Evolutionary conservation across 75 land plant genomes (phyloP).

Genomic region (Gnetum montanum): DNA sequence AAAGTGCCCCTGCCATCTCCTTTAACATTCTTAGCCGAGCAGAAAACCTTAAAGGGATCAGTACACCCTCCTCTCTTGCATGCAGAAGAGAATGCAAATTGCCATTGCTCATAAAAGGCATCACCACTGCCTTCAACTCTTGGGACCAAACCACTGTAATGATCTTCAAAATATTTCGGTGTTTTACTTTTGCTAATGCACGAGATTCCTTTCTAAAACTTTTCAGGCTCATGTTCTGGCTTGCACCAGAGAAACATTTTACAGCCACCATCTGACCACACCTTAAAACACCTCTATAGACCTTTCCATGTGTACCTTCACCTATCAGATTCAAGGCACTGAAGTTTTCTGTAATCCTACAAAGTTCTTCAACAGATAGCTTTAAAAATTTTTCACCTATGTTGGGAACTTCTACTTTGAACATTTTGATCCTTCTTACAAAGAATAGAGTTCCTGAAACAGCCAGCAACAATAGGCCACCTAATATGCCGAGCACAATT

Average conservation of each 20-base stretch:
- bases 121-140: too few relatives aligned
- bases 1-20: conserved; percentile 26
- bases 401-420: too few relatives aligned
- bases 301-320: conserved; percentile 5
- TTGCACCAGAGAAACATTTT: conserved; percentile 11
- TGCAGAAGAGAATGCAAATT: conserved; percentile 8
- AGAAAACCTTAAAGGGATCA: background rate
- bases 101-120: conserved; percentile 13
- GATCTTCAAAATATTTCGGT: conserved; percentile 19
- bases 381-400: background rate
- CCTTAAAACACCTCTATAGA: conserved; percentile 12
- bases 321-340: conserved; percentile 7
- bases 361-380: conserved; percentile 8
- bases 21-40: conserved; percentile 8
- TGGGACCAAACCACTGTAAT: conserved; percentile 6
- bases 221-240: conserved; percentile 3
- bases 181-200: conserved; percentile 6
- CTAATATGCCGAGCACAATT: background rate
- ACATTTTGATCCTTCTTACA: too few relatives aligned
- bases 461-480: too few relatives aligned
- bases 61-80: background rate
- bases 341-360: conserved; percentile 8
- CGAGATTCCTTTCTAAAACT: conserved; percentile 8
- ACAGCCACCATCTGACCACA: conserved; percentile 8
- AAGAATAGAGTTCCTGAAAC: too few relatives aligned